Evolutionary conservation across 345 rosid genomes (phyloP), one percentile per base, ranked within the genome.

Genomic region (Firmiana major): DNA sequence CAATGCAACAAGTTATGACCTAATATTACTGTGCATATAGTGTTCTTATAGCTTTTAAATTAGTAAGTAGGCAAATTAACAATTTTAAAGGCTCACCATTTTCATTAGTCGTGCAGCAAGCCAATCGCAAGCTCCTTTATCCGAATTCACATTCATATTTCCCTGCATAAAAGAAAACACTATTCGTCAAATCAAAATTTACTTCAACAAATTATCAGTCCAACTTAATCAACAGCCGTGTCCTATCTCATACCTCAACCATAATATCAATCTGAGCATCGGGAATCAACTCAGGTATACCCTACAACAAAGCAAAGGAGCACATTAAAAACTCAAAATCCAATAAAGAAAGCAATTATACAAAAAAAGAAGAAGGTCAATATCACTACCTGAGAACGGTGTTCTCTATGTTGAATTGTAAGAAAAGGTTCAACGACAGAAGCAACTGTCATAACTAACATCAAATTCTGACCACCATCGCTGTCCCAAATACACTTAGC

Each of bases 391-490:
- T 90, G 84, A 74, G 85, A 83, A 76, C 68, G 46, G 76, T 78
- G 79, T 69, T 78, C 76, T 82, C 93, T 85, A 54, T 85, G 86
- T 31, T 80, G 76, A 54, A 59, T 66, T 2, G 88, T 76, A 79
- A 93, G 74, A 79, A 93, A 95, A 21, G 99, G 92, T 81, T 92
- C 99, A 6, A 95, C 77, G 74, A 93, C 89, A 63, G 98, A 93
- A 34, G 99, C 97, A 81, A 86, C 97, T 16, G 98, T 92, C 77
- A 95, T 76, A 63, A 92, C 87, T 77, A 92, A 69, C 17, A 67
- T 90, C 75, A 79, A 51, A 46, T 72, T 79, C 80, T 79, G 81
- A 68, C 82, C 79, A 69, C 24, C 34, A 72, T 66, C 78, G 7
- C 68, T 67, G 60, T 64, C 88, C 83, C 81, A 75, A 74, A 81